Percentiles rank a stretch among this genome's conserved stretches.
phyloP scores from a whole-genome alignment of 2,329 filamentous ascomycete genomes.

The Diaporthe citrichinensis region DNA sequence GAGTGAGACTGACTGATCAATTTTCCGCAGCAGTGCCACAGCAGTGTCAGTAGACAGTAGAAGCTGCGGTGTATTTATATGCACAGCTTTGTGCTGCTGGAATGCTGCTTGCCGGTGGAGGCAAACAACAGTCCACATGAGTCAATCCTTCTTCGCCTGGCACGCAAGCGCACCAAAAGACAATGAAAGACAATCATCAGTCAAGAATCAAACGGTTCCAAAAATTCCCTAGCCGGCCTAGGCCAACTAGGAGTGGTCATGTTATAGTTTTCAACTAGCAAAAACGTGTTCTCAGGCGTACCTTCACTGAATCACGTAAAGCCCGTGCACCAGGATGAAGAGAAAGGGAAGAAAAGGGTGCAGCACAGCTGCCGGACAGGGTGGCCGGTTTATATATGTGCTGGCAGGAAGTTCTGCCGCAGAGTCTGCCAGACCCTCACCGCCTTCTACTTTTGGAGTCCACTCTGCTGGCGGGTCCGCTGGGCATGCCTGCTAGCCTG shows the following conservation, averaged over 20 bases:
- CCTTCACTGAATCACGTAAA: conserved; percentile 89
- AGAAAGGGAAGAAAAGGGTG: conserved; percentile 57
- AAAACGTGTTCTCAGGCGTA: conserved; percentile 89
- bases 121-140: background rate
- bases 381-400: conserved; percentile 40
- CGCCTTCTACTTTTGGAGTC: background rate
- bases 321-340: conserved; percentile 79
- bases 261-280: conserved; percentile 91
- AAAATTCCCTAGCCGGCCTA: conserved; percentile 85
- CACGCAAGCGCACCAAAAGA: conserved; percentile 57
- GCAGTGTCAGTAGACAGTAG: background rate
- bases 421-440: background rate
- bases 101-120: background rate
- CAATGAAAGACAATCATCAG: conserved; percentile 65
- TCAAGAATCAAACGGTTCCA: conserved; percentile 65
- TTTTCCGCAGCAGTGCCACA: background rate
- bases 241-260: conserved; percentile 82
- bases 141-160: conserved; percentile 64
- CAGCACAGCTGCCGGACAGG: conserved; percentile 38
- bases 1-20: background rate
- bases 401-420: background rate
- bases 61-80: background rate
- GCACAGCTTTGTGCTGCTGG: background rate
- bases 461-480: no score
- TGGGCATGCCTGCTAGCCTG: no score